Base-by-base conservation (phyloP, 1,139 yeast species). In the Saccharomyces hybrid region DNA sequence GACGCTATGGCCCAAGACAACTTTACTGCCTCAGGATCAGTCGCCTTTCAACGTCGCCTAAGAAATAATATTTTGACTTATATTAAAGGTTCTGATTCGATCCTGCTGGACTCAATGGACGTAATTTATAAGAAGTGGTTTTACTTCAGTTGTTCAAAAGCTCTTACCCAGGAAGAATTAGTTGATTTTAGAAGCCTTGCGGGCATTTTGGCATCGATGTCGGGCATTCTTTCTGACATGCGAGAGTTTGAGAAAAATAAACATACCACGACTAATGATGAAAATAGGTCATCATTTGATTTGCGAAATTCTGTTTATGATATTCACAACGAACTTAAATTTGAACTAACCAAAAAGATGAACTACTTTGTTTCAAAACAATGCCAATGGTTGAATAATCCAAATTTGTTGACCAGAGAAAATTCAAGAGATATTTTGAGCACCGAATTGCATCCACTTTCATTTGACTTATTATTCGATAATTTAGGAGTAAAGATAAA, bases 11-110 rank as follows among this genome's bases (percentile, higher is more conserved):
- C 82, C 8, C 71, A 79, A n/a, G 90, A 85, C 58, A 79, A 75
- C 32, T 74, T 78, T 32, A 81, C 84, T 3, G 83, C 87, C 52
- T 84, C 93, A 0, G 93, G 95, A n/a, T 79, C 84, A 30, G 87
- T 86, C 14, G 90, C 95, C 0, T 76, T 86, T 31, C 93, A 88
- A 65, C 86, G 88, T 65, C 78, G 82, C 56, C 73, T 87, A 56
- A 75, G 81, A 61, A 77, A 78, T 58, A 78, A 74, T 59, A 76
- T 86, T 51, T 70, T 85, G 51, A 76, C 82, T 56, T 75, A 64
- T 32, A 65, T 83, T 16, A 78, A 80, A 6, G 72, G 70, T 38
- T 88, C 93, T 0, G 82, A 88, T 0, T 74, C 75, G 44, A 79
- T 88, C 1, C 71, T 88, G 44, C 74, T 80, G 42, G 81, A 80